Percentiles rank a stretch among this genome's conserved stretches.
Evolutionary conservation across 1,139 yeast species (phyloP).

Genomic region (Hemisphaericaspora lyxosophila): DNA sequence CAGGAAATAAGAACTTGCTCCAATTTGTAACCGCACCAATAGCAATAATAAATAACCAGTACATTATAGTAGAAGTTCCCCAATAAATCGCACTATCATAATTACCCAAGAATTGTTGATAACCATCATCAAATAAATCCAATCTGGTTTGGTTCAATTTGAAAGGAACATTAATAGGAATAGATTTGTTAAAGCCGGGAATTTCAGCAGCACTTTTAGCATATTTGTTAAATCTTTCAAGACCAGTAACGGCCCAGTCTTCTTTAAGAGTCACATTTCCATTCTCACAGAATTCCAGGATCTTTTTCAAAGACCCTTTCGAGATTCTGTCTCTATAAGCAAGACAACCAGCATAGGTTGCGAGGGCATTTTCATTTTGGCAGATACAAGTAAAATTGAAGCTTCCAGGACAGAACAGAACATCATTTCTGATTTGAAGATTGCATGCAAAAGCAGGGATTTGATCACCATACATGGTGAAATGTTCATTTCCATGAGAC

Average conservation of each 20-base stretch:
- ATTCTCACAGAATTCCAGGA: constrained; percentile 14
- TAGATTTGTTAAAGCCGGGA: constrained; percentile 21
- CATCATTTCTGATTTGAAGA: constrained; percentile 12
- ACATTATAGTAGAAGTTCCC: constrained; percentile 50
- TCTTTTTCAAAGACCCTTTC: background rate
- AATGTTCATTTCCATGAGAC: background rate
- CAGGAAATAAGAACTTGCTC: constrained; percentile 31
- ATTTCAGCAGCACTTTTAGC: constrained; percentile 23
- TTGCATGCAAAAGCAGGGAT: constrained; percentile 18
- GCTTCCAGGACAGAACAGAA: background rate
- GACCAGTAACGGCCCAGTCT: constrained; percentile 19
- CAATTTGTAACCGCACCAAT: constrained; percentile 44
- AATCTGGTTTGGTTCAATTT: constrained; percentile 16
- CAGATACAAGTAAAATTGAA: constrained; percentile 14
- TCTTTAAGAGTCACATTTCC: constrained; percentile 16
- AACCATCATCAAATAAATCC: constrained; percentile 19
- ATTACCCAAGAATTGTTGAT: constrained; percentile 32
- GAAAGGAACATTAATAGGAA: constrained; percentile 24
- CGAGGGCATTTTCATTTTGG: constrained; percentile 13
- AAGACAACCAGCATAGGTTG: constrained; percentile 20
- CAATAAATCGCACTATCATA: constrained; percentile 42
- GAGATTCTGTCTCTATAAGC: constrained; percentile 5
- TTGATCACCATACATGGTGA: constrained; percentile 5
- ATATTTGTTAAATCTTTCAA: constrained; percentile 15
- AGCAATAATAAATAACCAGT: constrained; percentile 48